These are phyloP conservation scores for Pestalotiopsis sp. DNA, from an alignment of 2,329 filamentous ascomycete species.

Conservation along the genomic window DNA sequence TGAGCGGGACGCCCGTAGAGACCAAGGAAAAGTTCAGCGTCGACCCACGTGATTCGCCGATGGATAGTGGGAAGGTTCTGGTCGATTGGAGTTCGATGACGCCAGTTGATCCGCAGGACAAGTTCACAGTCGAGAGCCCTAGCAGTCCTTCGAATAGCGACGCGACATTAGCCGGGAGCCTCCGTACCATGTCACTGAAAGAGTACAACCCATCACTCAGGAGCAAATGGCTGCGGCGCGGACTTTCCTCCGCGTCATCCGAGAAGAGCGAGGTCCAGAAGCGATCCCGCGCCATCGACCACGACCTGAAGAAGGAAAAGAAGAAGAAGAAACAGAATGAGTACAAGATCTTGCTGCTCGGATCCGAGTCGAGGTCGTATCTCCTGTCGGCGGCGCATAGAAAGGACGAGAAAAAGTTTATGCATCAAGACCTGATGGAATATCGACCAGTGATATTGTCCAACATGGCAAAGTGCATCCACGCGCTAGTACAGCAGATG, in stretches of 20 bases:
- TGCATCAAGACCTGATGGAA: slow-evolving; percentile 4
- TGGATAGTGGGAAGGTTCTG: background rate
- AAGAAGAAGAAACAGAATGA: slow-evolving; percentile 8
- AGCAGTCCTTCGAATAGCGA: background rate
- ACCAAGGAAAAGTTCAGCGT: slow-evolving; percentile 6
- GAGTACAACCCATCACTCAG: background rate
- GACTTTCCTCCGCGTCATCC: background rate
- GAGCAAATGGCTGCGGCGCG: background rate
- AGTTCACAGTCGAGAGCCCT: background rate
- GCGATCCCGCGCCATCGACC: slow-evolving; percentile 11
- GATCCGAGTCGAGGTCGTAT: slow-evolving; percentile 10
- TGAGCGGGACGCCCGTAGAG: background rate
- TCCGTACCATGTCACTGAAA: background rate
- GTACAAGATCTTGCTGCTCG: slow-evolving; percentile 11
- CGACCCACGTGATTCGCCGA: background rate
- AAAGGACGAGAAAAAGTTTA: slow-evolving; percentile 2
- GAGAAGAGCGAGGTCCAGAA: background rate
- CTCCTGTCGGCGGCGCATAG: slow-evolving; percentile 9
- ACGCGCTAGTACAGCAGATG: slow-evolving; percentile 6
- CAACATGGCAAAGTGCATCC: slow-evolving; percentile 4
- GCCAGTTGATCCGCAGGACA: background rate
- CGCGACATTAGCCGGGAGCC: background rate
- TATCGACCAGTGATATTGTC: slow-evolving; percentile 5
- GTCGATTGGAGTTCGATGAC: background rate
- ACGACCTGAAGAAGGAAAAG: slow-evolving; percentile 6